Conservation (phyloP, 2,329 filamentous ascomycete species). For the Colletotrichum magnum region DNA sequence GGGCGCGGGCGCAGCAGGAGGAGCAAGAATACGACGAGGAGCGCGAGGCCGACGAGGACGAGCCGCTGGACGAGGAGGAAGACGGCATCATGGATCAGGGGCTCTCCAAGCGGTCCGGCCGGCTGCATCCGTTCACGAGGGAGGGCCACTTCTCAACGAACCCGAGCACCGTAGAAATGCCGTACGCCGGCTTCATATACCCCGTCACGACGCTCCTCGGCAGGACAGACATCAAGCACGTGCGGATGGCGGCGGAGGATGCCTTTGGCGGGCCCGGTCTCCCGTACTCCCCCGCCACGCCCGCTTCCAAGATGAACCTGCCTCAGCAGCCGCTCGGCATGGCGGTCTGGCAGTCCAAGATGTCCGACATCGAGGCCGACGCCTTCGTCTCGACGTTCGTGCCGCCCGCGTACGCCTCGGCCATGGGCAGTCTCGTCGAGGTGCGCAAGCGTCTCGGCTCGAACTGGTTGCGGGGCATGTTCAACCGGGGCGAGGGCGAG, state of each 20-base stretch:
- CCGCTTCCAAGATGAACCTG: constrained; percentile 67
- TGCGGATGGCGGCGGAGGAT: constrained; percentile 78
- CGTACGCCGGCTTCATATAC: constrained; percentile 75
- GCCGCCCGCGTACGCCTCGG: constrained; percentile 79
- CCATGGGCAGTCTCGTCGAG: constrained; percentile 78
- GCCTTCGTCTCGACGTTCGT: constrained; percentile 78
- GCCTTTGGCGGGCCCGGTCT: constrained; percentile 83
- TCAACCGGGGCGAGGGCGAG: constrained; percentile 63
- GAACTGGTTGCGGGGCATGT: constrained; percentile 76
- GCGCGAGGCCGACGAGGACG: constrained; percentile 49
- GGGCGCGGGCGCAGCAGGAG: constrained; percentile 53
- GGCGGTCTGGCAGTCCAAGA: constrained; percentile 73
- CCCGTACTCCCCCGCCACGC: constrained; percentile 83
- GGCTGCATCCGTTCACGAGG: constrained; percentile 81
- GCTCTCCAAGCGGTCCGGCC: constrained; percentile 52
- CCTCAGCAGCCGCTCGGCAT: constrained; percentile 77
- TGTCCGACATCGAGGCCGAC: constrained; percentile 83
- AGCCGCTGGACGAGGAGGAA: constrained; percentile 51
- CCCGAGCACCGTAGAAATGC: constrained; percentile 82
- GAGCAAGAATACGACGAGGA: constrained; percentile 53
- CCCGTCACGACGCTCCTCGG: constrained; percentile 80
- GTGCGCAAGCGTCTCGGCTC: constrained; percentile 80
- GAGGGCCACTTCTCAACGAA: constrained; percentile 81
- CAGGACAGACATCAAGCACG: constrained; percentile 79
- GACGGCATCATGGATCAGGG: constrained; percentile 37